Percentiles rank a stretch among this genome's conserved stretches.
These are phyloP conservation scores for Logfia minima DNA, from an alignment of 129 eudicot species.

Conservation along the genomic window DNA sequence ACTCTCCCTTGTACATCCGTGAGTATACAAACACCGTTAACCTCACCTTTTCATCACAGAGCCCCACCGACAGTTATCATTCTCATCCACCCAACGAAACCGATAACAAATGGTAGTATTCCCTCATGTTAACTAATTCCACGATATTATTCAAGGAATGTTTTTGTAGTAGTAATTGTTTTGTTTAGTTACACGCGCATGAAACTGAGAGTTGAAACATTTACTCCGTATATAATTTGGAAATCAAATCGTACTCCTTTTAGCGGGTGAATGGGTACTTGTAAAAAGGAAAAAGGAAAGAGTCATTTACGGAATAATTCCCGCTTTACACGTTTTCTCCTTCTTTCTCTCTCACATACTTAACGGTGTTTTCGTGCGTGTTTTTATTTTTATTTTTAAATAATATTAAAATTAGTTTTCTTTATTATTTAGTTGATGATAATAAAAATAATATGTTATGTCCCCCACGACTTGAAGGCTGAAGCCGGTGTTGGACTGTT, in stretches of 20 bases:
- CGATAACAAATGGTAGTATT: too few species aligned
- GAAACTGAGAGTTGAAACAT: not conserved
- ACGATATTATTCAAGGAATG: too few species aligned
- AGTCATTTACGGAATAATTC: slow-evolving; percentile 37
- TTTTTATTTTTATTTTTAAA: not conserved
- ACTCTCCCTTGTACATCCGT: too few species aligned
- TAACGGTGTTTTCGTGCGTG: slow-evolving; percentile 14
- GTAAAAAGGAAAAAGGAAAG: slow-evolving; percentile 25
- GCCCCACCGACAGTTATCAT: too few species aligned
- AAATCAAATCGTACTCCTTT: slow-evolving; percentile 18
- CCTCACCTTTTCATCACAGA: too few species aligned
- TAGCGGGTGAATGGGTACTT: slow-evolving; percentile 20
- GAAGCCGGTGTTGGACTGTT: slow-evolving; percentile 33
- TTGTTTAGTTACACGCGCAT: not conserved
- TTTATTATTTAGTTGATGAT: not conserved
- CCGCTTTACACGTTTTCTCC: slow-evolving; percentile 37
- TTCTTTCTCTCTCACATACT: slow-evolving; percentile 31
- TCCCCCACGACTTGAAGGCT: slow-evolving; percentile 37
- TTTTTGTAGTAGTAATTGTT: too few species aligned
- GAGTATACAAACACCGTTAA: too few species aligned
- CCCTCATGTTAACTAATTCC: too few species aligned
- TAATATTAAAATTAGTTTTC: too few species aligned
- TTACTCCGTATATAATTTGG: not conserved
- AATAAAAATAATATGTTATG: slow-evolving; percentile 9
- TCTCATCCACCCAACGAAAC: too few species aligned